Conservation (phyloP, 2,329 filamentous ascomycete species). For the Coleophoma cylindrospora region DNA sequence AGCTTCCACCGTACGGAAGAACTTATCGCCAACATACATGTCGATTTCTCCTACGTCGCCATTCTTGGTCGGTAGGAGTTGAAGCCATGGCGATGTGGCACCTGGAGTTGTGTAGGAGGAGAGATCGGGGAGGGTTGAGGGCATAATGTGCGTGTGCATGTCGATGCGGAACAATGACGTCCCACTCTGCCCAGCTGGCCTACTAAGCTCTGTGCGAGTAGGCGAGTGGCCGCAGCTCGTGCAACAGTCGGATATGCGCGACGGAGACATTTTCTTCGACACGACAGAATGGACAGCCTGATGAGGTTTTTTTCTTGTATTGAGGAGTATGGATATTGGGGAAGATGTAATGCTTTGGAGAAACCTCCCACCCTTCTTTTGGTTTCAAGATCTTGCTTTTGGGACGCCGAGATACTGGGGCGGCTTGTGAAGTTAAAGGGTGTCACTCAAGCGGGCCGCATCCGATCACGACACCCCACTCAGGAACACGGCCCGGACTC, state of each 20-base stretch:
- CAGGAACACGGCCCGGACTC: no score
- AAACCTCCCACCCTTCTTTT: no score
- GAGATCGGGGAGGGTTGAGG: constrained; percentile 31
- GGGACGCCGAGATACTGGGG: no score
- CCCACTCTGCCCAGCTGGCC: not conserved
- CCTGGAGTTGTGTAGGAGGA: constrained; percentile 40
- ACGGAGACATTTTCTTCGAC: not conserved
- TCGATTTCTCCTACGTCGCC: constrained; percentile 23
- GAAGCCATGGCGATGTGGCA: constrained; percentile 30
- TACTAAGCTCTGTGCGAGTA: not conserved
- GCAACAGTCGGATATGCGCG: not conserved
- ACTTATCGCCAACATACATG: constrained; percentile 28
- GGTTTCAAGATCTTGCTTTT: no score
- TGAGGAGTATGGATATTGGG: no score
- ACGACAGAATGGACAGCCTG: no score
- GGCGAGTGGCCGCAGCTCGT: not conserved
- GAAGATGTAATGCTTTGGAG: no score
- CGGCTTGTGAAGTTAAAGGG: no score
- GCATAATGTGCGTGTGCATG: constrained; percentile 33
- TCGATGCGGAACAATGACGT: constrained; percentile 29
- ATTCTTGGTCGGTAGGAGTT: constrained; percentile 18
- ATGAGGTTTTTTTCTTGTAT: no score
- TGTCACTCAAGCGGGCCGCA: no score
- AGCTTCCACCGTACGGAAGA: constrained; percentile 29
- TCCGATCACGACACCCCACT: no score